Base-by-base conservation (phyloP, 495 filamentous ascomycete species). In the Aspergillus indologenus region DNA sequence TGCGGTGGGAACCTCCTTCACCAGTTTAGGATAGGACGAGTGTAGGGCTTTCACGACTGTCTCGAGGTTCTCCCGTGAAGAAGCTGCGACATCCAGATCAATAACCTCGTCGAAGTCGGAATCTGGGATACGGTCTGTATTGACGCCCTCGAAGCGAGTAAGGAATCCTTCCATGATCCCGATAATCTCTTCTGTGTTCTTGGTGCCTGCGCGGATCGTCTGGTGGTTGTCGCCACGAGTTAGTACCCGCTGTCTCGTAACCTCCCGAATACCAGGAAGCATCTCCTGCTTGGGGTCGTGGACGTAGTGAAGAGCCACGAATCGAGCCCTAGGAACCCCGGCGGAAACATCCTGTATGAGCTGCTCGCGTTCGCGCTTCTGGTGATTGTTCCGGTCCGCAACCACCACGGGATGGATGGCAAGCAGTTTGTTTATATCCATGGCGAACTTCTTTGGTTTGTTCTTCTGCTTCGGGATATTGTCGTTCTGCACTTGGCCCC, bases 131-230 rank as follows among this genome's bases (percentile, higher is more conserved):
- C 66, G 74, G 22, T 81, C 75, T 1, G 71, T 70, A 61, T 97
- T 80, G 56, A 91, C 74, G 3, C 85, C 81, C 71, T 98, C 87
- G 69, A 97, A 99, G 17, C 94, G 87, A 0, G 74, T 59, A 46
- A 98, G 77, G 76, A 99, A 99, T 40, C 91, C 91, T 60, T 96
- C 87, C 94, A 99, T 98, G 66, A 99, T 98, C 9, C 84, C 84
- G 21, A 90, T 78, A 34, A 93, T 85, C 68, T 96, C 90, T 15
- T 76, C 71, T 42, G 74, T 71, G 49, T 84, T 75, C 65, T 86
- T 83, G 31, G 81, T 84, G 14, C 85, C 87, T 5, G 93, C 80
- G 58, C 93, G 92, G 65, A 99, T 99, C 12, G 93, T 97, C 70
- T 99, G 94, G 65, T 99, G 94, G 67, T 97, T 98, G 71, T 99